Evolutionary conservation across 192 early-diverging fungal species (phyloP), one percentile per base, ranked within the genome.

Genomic region (Kickxella alabastrina): DNA sequence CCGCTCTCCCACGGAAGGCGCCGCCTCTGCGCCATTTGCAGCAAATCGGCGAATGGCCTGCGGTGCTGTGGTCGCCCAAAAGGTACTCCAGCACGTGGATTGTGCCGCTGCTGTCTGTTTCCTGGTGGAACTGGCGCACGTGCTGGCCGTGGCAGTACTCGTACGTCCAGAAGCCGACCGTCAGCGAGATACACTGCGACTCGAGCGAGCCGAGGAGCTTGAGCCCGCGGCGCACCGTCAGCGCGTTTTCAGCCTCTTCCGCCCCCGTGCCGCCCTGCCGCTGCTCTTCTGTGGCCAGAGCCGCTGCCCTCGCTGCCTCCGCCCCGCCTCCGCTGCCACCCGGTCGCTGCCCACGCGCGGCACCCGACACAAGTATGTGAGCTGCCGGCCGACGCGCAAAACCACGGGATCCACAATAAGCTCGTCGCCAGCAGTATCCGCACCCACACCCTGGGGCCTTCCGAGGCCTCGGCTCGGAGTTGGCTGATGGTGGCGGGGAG

Each of bases 121-220:
- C 44, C 23, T 63, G 49, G 55, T 83, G 82, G 59, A 68, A 85
- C 71, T 90, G 88, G 7, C 79, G 78, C 26, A 88, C 77, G 28
- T 81, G 49, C 7, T 49, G 51, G 24, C 38, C 35, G 65, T 91
- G 91, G 58, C 92, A 95, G 60, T 88, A 95, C 60, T 91, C 87
- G 57, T 92, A 95, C 0, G 82, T 82, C 87, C 88, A 95, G 68
- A 80, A 92, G 18, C 74, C 57, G 27, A 63, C 52, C 34, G 65
- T 65, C 36, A 68, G 80, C 37, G 52, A 38, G 21, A 89, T 54
- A 53, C 87, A 89, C 21, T 57, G 37, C 3, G 42, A 46, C 28
- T 59, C 46, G 18, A 75, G 44, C 29, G 72, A 60, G 31, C 47
- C 43, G n/a, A 75, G 52, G 14, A 87, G 61, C 45, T 78, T 76